Percentiles rank a stretch among this genome's conserved stretches.
Conservation (phyloP, 2,329 filamentous ascomycete genomes). For the Aspergillus novoparasiticus region DNA sequence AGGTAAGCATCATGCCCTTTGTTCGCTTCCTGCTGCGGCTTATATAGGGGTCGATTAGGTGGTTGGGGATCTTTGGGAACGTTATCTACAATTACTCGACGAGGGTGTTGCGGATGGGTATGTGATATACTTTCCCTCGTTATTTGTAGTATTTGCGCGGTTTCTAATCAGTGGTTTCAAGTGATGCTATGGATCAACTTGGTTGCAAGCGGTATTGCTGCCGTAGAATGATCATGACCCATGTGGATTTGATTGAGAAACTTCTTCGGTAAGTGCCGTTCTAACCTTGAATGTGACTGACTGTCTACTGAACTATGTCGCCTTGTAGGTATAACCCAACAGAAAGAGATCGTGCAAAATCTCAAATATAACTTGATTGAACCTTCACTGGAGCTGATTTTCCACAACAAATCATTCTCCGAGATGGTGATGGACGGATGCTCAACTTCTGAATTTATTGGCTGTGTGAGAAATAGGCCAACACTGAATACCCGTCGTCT, state of each 20-base stretch:
- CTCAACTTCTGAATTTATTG: not conserved
- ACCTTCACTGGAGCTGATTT: not conserved
- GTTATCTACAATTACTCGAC: conserved; percentile 86
- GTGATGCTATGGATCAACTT: conserved; percentile 93
- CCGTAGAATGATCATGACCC: conserved; percentile 98
- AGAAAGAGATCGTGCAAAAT: conserved; percentile 30
- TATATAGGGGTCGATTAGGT: conserved; percentile 61
- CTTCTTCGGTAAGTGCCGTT: conserved; percentile 73
- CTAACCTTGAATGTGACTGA: not conserved
- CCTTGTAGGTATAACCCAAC: conserved; percentile 34
- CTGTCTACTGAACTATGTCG: conserved; percentile 1
- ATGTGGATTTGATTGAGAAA: conserved; percentile 98
- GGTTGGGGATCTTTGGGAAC: conserved; percentile 95
- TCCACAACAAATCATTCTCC: not conserved
- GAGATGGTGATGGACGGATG: not conserved
- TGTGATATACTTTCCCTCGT: conserved; percentile 32
- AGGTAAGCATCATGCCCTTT: conserved; percentile 61
- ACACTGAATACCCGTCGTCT: not conserved
- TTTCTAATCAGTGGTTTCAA: conserved; percentile 42
- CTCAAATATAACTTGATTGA: conserved; percentile 16
- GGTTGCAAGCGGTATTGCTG: conserved; percentile 97
- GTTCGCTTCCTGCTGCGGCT: not conserved
- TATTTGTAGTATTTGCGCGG: not conserved
- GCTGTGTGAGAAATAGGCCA: not conserved
- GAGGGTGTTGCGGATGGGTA: conserved; percentile 75